Evolutionary conservation across 2,329 filamentous ascomycete genomes (phyloP).

Genomic region (Cladorrhinum sp.): DNA sequence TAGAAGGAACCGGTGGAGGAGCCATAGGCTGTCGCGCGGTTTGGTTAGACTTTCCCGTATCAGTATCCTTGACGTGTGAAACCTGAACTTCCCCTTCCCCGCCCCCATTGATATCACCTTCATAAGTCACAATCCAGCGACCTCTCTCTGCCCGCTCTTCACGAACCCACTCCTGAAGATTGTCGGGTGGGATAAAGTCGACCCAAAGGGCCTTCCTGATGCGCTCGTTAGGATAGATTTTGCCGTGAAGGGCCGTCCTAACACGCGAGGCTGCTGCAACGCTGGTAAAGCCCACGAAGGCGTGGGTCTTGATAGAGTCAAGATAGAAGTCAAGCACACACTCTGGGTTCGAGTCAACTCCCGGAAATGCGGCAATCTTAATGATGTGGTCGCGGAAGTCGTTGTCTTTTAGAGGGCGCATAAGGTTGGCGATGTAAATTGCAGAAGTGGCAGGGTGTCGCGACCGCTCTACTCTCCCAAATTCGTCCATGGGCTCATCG

Average conservation of each 20-base stretch:
- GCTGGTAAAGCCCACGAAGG: slow-evolving; percentile 70
- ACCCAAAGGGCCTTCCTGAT: slow-evolving; percentile 81
- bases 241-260: slow-evolving; percentile 70
- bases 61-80: slow-evolving; percentile 49
- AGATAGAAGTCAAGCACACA: slow-evolving; percentile 70
- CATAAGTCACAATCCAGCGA: slow-evolving; percentile 74
- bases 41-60: slow-evolving; percentile 26
- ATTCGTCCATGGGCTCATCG: slow-evolving; percentile 5
- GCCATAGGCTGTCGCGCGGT: slow-evolving; percentile 20
- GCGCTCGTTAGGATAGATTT: slow-evolving; percentile 82
- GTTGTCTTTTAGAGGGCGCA: slow-evolving; percentile 74
- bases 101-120: slow-evolving; percentile 45
- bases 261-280: slow-evolving; percentile 71
- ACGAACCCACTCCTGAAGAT: slow-evolving; percentile 70
- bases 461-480: slow-evolving; percentile 46
- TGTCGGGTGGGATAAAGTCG: slow-evolving; percentile 81
- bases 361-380: slow-evolving; percentile 61
- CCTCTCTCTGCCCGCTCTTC: slow-evolving; percentile 46
- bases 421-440: slow-evolving; percentile 86
- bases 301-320: slow-evolving; percentile 83
- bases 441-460: slow-evolving; percentile 70
- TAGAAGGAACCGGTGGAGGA: slow-evolving; percentile 21
- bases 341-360: slow-evolving; percentile 47
- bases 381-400: slow-evolving; percentile 67
- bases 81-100: slow-evolving; percentile 54